Evolutionary conservation across 1,284 basidiomycete genomes (phyloP), one percentile per base, ranked within the genome.

Genomic region (Malassezia cuniculi): DNA sequence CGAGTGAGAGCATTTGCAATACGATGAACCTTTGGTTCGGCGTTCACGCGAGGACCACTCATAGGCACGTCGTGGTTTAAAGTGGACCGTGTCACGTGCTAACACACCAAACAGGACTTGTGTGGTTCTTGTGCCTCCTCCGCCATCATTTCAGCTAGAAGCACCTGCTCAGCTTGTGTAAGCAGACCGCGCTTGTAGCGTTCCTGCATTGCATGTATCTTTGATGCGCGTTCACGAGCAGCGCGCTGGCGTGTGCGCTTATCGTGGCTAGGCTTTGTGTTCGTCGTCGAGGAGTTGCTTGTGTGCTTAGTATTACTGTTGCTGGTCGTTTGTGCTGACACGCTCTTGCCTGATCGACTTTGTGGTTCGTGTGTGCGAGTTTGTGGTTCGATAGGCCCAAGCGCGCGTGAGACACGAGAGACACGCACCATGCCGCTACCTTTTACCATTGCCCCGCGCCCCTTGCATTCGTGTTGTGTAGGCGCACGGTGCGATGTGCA

Each of bases 121-220:
- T 11, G 6, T 6, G 19, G 11, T 8, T 28, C 34, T 20, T 29
- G 18, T 2, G 40, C 42, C 17, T 18, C 28, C 28, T 45, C 27
- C 6, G 42, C 42, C 36, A 39, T 39, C 11, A 15, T 29, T 18
- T 45, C 12, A 2, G 42, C 42, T 1, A 45, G 29, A 8, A 39
- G 3, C 8, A 39, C 22, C 24, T 45, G 21, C 24, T 45, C 42
- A 5, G 42, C 9, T 5, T 30, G 24, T 9, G 32, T 15, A 1
- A 45, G 30, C 15, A 36, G 19, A 2, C 42, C 42, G 5, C 31
- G 27, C 16, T 12, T 24, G 12, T 45, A 20, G 4, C 42, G 36
- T 11, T 37, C 32, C 26, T 36, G 42, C 42, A 45, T 45, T 0
- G 42, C 42, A 8, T 25, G 36, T 15, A 45, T 39, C n/a, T 19